Percentiles rank a stretch among this genome's conserved stretches.
Evolutionary conservation across 1,284 basidiomycete species (phyloP).

Genomic region (Rhodotorula sp.): DNA sequence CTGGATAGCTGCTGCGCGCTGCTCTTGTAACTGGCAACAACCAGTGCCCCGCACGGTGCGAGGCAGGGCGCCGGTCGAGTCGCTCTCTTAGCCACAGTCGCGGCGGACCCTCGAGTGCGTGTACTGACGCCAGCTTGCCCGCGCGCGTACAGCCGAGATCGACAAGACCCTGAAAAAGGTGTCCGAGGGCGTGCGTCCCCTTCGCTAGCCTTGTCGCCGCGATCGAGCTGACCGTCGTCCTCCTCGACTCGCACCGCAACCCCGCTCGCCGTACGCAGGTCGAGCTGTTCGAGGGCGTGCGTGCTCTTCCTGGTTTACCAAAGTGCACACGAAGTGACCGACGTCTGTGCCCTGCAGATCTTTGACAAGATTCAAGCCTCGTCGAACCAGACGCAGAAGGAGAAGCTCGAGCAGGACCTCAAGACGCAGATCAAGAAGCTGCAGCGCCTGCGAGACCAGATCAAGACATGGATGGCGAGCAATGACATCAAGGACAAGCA

Average conservation of each 20-base stretch:
- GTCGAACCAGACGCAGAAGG: conserved; percentile 92
- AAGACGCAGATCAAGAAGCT: conserved; percentile 99
- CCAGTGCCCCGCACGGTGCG: too few relatives aligned
- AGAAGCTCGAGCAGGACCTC: conserved; percentile 90
- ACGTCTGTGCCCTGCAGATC: conserved; percentile 55
- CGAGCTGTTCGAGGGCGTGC: conserved; percentile 78
- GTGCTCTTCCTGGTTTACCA: not conserved
- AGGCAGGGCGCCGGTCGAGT: too few relatives aligned
- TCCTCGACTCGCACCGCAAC: not conserved
- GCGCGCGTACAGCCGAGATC: conserved; percentile 74
- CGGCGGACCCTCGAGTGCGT: not conserved
- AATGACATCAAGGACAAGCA: conserved; percentile 99
- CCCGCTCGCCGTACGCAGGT: conserved; percentile 49
- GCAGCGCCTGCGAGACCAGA: conserved; percentile 95
- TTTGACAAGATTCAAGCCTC: conserved; percentile 93
- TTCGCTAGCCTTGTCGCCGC: not conserved
- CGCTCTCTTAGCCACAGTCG: not conserved
- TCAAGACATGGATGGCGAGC: conserved; percentile 97
- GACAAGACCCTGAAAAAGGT: conserved; percentile 96
- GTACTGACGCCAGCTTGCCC: not conserved
- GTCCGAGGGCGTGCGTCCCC: conserved; percentile 66
- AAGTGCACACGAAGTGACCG: not conserved
- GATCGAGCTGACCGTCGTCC: conserved; percentile 4
- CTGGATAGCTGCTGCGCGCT: too few relatives aligned
- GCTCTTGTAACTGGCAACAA: too few relatives aligned